phyloP scores from a whole-genome alignment of 768 basidiomycete species.

The Mycena venus region DNA sequence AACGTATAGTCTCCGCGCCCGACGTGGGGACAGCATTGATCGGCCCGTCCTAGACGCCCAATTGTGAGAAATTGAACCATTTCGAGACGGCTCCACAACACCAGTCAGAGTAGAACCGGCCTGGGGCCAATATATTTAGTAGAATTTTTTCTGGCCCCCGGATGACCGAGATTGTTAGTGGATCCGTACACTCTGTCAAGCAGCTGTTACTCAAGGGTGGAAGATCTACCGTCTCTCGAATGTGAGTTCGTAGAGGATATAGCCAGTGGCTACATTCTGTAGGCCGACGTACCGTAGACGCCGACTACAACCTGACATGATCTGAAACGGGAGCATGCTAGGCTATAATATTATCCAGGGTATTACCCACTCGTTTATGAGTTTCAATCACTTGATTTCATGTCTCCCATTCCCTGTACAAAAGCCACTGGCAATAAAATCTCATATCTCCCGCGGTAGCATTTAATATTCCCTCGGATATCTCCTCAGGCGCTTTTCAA shows the following conservation, averaged over 20 bases:
- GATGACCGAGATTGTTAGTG: not conserved
- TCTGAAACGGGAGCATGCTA: not conserved
- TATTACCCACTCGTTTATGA: too few species aligned
- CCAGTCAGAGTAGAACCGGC: not conserved
- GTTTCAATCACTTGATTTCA: not conserved
- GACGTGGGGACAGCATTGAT: not conserved
- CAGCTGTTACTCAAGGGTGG: not conserved
- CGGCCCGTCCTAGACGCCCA: not conserved
- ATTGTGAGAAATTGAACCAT: not conserved
- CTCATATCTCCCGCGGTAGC: not conserved
- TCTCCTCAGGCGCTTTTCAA: not conserved
- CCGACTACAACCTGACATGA: not conserved
- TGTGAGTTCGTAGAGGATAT: not conserved
- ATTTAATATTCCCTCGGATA: not conserved
- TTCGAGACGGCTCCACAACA: not conserved
- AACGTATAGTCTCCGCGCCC: not conserved
- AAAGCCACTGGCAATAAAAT: not conserved
- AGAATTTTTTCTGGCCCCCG: not conserved
- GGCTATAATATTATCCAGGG: not conserved
- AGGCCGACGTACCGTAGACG: not conserved
- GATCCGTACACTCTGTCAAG: not conserved
- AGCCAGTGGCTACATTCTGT: not conserved
- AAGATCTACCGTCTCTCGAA: not conserved
- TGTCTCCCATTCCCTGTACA: not conserved
- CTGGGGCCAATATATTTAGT: not conserved